These are phyloP conservation scores for Rhizopus arrhizus DNA, from an alignment of 371 early-diverging fungal species.

Conservation along the genomic window DNA sequence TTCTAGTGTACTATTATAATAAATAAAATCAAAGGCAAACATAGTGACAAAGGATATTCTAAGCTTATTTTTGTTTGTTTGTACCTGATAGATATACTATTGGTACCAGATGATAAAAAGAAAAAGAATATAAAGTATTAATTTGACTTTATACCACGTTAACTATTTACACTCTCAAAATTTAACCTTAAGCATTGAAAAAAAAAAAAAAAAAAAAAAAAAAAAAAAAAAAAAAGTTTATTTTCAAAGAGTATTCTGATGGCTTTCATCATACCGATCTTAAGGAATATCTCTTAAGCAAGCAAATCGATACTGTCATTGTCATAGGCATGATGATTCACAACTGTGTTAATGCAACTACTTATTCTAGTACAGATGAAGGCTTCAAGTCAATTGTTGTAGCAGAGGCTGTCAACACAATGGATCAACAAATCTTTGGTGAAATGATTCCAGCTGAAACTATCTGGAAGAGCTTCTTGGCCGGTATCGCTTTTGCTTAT, in stretches of 20 bases:
- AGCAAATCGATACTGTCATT: constrained; percentile 7
- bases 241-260: constrained; percentile 8
- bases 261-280: constrained; percentile 16
- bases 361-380: constrained; percentile 12
- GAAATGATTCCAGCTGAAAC: constrained; percentile 14
- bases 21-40: too few species aligned
- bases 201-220: too few species aligned
- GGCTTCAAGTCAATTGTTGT: constrained; percentile 16
- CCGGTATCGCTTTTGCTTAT: constrained; percentile 3
- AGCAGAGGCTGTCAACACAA: constrained; percentile 11
- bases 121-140: too few species aligned
- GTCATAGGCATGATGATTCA: background rate
- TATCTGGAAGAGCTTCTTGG: constrained; percentile 6
- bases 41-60: too few species aligned
- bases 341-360: constrained; percentile 21
- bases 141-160: too few species aligned
- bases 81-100: too few species aligned
- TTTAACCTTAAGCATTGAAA: too few species aligned
- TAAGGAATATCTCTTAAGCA: constrained; percentile 14
- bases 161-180: too few species aligned
- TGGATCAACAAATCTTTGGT: constrained; percentile 13
- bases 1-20: too few species aligned
- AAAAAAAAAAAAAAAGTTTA: constrained; percentile 13
- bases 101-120: too few species aligned
- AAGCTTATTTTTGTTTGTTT: too few species aligned